Evolutionary conservation across 192 early-diverging fungal genomes (phyloP).

Genomic region (Coemansia guatemalensis): DNA sequence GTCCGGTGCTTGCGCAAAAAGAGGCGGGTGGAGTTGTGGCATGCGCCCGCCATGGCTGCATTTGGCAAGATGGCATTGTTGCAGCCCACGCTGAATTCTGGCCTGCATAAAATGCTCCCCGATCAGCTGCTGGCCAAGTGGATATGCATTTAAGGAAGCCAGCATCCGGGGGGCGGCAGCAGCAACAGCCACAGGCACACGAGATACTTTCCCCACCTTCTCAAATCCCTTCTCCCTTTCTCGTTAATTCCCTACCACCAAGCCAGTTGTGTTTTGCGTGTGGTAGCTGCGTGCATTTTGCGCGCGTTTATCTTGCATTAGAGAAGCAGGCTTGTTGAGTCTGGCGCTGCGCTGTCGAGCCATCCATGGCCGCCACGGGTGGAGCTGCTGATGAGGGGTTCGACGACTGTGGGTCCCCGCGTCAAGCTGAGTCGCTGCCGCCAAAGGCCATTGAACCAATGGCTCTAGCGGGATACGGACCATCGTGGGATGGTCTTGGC

Average conservation of each 20-base stretch:
- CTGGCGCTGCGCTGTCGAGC: no score
- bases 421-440: background rate
- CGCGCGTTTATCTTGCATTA: slow-evolving; percentile 1
- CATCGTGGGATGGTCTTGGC: background rate
- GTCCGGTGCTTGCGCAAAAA: no score
- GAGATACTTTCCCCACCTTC: slow-evolving; percentile 8
- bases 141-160: background rate
- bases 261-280: background rate
- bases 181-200: slow-evolving; percentile 1
- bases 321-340: background rate
- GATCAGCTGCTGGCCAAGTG: slow-evolving; percentile 14
- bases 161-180: background rate
- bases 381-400: slow-evolving; percentile 31
- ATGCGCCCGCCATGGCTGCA: no score
- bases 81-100: background rate
- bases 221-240: background rate
- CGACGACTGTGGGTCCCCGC: slow-evolving; percentile 20
- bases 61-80: background rate
- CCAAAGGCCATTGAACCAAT: background rate
- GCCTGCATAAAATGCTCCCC: background rate
- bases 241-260: background rate
- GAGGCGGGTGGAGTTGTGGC: no score
- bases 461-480: background rate
- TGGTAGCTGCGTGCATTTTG: no score
- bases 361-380: slow-evolving; percentile 10